Evolutionary conservation across 1,284 basidiomycete genomes (phyloP).

Genomic region (Ganoderma lingzhi): DNA sequence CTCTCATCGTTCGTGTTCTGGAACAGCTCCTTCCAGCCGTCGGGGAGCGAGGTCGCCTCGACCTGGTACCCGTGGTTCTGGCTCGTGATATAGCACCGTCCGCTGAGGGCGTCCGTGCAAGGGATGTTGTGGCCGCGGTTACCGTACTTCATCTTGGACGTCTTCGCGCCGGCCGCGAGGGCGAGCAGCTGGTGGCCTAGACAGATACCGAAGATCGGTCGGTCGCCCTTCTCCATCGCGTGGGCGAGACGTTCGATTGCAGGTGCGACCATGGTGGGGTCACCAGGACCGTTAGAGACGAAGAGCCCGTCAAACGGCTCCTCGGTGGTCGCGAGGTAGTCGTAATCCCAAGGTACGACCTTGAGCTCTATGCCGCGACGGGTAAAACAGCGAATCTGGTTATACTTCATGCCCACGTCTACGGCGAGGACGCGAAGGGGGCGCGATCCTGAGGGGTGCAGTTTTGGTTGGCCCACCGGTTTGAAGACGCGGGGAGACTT

Average conservation of each 20-base stretch:
- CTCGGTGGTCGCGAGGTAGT: constrained; percentile 79
- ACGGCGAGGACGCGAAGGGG: constrained; percentile 88
- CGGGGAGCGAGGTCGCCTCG: constrained; percentile 80
- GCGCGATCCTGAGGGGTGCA: constrained; percentile 83
- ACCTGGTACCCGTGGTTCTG: constrained; percentile 99
- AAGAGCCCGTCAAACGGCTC: constrained; percentile 96
- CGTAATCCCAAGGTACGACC: constrained; percentile 97
- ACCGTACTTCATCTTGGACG: constrained; percentile 99
- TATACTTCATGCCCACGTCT: constrained; percentile 99
- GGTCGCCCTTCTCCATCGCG: constrained; percentile 78
- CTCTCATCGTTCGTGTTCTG: constrained; percentile 96
- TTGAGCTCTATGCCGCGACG: constrained; percentile 95
- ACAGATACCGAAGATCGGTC: constrained; percentile 98
- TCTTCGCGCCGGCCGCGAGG: constrained; percentile 92
- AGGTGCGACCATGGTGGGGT: constrained; percentile 86
- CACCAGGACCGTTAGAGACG: constrained; percentile 98
- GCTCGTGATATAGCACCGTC: constrained; percentile 98
- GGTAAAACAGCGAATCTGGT: constrained; percentile 98
- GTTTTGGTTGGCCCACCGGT: constrained; percentile 60
- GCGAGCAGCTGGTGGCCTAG: constrained; percentile 98
- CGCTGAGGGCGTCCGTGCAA: constrained; percentile 93
- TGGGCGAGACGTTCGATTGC: constrained; percentile 80
- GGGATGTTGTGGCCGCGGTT: constrained; percentile 99
- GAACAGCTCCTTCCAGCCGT: constrained; percentile 95
- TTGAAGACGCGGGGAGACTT: constrained; percentile 76